phyloP scores from a whole-genome alignment of 2,329 filamentous ascomycete species.

The Trichoderma atroviride region DNA sequence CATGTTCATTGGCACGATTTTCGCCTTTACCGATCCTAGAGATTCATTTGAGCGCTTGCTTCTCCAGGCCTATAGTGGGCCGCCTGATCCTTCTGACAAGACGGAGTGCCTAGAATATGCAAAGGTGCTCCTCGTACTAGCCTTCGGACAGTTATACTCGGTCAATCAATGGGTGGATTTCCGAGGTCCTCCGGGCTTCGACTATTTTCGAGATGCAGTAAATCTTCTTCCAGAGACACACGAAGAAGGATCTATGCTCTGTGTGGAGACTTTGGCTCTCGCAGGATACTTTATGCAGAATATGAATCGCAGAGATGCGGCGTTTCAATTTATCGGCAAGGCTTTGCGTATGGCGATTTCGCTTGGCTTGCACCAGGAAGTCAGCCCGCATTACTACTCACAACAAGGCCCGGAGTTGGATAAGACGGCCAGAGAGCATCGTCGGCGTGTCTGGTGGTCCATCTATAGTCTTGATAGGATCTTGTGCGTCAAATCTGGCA shows the following conservation, averaged over 20 bases:
- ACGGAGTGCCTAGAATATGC: constrained; percentile 54
- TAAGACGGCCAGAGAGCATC: constrained; percentile 49
- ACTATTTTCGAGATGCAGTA: constrained; percentile 56
- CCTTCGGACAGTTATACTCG: constrained; percentile 60
- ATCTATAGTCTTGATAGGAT: constrained; percentile 59
- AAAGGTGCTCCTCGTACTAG: constrained; percentile 55
- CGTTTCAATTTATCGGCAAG: constrained; percentile 57
- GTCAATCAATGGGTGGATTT: constrained; percentile 58
- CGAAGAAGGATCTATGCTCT: constrained; percentile 56
- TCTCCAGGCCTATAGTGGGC: constrained; percentile 46
- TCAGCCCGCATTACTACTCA: constrained; percentile 46
- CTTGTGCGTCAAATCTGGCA: constrained; percentile 56
- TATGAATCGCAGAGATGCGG: constrained; percentile 57
- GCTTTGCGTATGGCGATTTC: constrained; percentile 61
- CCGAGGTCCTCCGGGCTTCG: constrained; percentile 57
- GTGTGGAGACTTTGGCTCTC: constrained; percentile 57
- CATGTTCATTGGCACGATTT: constrained; percentile 60
- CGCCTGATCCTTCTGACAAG: constrained; percentile 46
- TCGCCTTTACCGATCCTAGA: constrained; percentile 52
- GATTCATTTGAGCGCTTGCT: constrained; percentile 51
- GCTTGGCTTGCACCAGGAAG: constrained; percentile 58
- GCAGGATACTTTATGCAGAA: constrained; percentile 62
- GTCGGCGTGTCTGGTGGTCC: constrained; percentile 59
- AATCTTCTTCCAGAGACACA: constrained; percentile 57
- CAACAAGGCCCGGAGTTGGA: constrained; percentile 39